These are phyloP conservation scores for Pythium utonaiense DNA, from an alignment of 352 stramenopile species.

Conservation along the genomic window DNA sequence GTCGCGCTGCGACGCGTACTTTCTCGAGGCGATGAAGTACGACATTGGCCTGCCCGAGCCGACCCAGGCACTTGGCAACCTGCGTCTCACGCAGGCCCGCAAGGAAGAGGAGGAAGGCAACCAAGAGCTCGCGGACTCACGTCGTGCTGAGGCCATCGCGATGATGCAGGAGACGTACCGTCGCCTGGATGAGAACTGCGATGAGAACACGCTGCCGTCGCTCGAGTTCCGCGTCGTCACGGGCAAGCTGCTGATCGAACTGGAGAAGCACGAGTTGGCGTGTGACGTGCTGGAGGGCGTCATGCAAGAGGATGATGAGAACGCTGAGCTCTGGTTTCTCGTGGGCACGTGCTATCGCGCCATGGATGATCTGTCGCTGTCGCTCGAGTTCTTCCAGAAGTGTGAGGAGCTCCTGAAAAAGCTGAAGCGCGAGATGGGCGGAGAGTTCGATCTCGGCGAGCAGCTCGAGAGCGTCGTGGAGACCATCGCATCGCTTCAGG, in stretches of 20 bases:
- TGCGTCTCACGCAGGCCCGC: conserved; percentile 92
- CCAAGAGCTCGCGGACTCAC: conserved; percentile 29
- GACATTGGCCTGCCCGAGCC: conserved; percentile 91
- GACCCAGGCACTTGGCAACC: conserved; percentile 93
- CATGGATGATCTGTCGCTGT: conserved; percentile 75
- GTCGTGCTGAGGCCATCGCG: conserved; percentile 84
- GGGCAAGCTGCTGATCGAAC: conserved; percentile 84
- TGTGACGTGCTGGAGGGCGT: conserved; percentile 81
- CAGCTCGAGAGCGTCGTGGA: conserved; percentile 79
- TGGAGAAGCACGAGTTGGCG: conserved; percentile 80
- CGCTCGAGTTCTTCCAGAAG: conserved; percentile 86
- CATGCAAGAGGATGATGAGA: conserved; percentile 89
- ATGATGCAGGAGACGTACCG: conserved; percentile 91
- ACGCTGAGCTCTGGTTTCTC: conserved; percentile 88
- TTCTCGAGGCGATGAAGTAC: conserved; percentile 88
- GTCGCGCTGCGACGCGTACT: conserved; percentile 86
- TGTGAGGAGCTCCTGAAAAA: conserved; percentile 76
- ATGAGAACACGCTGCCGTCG: conserved; percentile 69
- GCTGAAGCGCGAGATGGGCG: conserved; percentile 66
- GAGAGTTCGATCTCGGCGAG: conserved; percentile 71
- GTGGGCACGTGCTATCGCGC: conserved; percentile 85
- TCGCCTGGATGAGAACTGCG: conserved; percentile 77
- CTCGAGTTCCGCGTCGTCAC: conserved; percentile 83
- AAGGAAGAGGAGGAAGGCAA: conserved; percentile 58
- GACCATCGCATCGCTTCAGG: conserved; percentile 49